Base-by-base conservation (phyloP, 2,329 filamentous ascomycete species). In the Mariannaea elegans region DNA sequence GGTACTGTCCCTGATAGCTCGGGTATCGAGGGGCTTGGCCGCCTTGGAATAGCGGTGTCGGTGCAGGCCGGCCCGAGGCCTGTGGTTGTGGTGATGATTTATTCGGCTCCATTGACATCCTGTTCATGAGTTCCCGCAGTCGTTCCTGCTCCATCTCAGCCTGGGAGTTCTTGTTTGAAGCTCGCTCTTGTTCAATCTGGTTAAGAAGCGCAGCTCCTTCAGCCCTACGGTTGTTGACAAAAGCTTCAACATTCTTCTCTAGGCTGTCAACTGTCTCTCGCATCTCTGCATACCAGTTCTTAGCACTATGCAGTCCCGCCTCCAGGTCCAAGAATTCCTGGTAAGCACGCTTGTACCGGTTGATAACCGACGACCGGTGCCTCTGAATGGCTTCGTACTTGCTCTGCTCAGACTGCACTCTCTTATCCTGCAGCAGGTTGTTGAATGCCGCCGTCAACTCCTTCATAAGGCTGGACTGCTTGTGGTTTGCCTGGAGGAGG, bases 281-380 rank as follows among this genome's bases (percentile, higher is more conserved):
- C 93, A 98, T 99, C 74, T 98, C 95, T 3, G 86, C 85, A 74
- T 99, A 99, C 86, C 97, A 99, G 53, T 89, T 89, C 77, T 95
- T 94, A 7, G 96, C 95, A 66, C 94, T 90, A 71, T 90, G 86
- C 4, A 99, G 82, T 2, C 95, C 95, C 8, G 93, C 90, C 64
- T 92, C 87, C 12, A 99, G 85, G 69, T 97, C 94, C 60, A 96
- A 85, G 75, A 97, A 98, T 64, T 94, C 93, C 75, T 97, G 93
- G 70, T 96, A 96, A 1, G 95, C 88, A 62, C 93, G 90, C 76
- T 93, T 94, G 78, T 98, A 99, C 73, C 89, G 92, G 69, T 88
- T 89, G 77, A 97, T 87, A 4, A 96, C 94, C 0, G 88, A 83
- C 48, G 88, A 91, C 41, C 93, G 85, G 73, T 97, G 93, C 56